Conservation (phyloP, 768 basidiomycete species). For the Podaxis sp. region DNA sequence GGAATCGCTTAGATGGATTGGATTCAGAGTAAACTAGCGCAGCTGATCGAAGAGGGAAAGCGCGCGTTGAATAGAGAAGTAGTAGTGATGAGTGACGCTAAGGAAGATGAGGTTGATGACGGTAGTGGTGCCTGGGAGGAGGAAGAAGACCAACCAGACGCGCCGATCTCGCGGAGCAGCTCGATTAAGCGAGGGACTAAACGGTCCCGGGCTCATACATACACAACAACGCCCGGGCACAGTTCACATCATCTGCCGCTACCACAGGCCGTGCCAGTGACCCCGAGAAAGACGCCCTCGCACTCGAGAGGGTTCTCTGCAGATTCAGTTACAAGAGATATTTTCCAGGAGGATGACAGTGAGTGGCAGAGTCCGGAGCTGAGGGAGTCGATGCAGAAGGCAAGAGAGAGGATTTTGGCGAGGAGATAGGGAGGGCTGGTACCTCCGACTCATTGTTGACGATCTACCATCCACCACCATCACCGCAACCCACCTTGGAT, state of each 20-base stretch:
- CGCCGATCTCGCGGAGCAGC: constrained; percentile 1
- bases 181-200: constrained; percentile 7
- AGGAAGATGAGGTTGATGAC: constrained; percentile 78
- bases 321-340: constrained; percentile 9
- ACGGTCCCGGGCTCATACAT: background rate
- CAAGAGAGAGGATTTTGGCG: constrained; percentile 44
- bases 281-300: constrained; percentile 2
- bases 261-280: background rate
- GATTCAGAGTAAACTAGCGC: constrained; percentile 70
- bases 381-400: constrained; percentile 69
- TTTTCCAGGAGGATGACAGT: constrained; percentile 43
- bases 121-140: constrained; percentile 77
- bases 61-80: constrained; percentile 76
- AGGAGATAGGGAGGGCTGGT: constrained; percentile 13
- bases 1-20: constrained; percentile 67
- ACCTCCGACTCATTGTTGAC: background rate
- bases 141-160: constrained; percentile 38
- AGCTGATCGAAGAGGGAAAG: constrained; percentile 78
- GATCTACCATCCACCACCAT: no score
- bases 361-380: constrained; percentile 66
- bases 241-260: constrained; percentile 10
- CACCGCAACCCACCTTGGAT: no score
- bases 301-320: constrained; percentile 22
- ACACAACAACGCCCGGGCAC: background rate
- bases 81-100: constrained; percentile 71